Conservation (phyloP, 2,329 filamentous ascomycete species). For the Calonectria ilicicola region DNA sequence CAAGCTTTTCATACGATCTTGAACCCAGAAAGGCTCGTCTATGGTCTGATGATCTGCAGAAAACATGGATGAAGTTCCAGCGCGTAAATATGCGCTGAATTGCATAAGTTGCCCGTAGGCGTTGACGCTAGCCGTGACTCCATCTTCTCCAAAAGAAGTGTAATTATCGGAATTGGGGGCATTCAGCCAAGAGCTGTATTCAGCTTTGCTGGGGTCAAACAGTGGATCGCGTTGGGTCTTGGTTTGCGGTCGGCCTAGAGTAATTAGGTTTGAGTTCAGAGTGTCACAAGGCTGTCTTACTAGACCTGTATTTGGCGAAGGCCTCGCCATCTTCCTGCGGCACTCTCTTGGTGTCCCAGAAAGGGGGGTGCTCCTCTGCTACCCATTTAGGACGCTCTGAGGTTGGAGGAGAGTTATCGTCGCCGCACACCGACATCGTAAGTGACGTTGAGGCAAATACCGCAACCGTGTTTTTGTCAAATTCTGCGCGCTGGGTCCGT, state of each 20-base stretch:
- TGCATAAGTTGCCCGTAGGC: neutral
- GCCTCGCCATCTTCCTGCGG: neutral
- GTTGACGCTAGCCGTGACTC: neutral
- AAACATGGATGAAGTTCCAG: neutral
- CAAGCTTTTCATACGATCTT: neutral
- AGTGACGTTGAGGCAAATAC: neutral
- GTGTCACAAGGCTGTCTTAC: neutral
- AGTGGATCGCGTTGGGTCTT: neutral
- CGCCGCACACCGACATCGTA: neutral
- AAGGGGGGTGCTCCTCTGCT: neutral
- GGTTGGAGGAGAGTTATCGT: neutral
- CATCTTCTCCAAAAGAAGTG: neutral
- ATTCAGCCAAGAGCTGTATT: neutral
- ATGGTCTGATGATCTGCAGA: neutral
- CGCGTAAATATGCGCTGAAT: neutral
- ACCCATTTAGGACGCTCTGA: neutral
- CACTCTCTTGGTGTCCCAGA: neutral
- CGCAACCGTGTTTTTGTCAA: neutral
- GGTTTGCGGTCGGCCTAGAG: neutral
- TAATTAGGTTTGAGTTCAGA: neutral
- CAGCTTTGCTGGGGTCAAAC: neutral
- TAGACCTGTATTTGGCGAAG: neutral
- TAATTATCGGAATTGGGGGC: neutral
- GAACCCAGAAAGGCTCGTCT: neutral
- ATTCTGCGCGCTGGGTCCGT: neutral